Percentiles rank a stretch among this genome's conserved stretches.
Conservation (phyloP, 306 rosid species). For the Quercus engelmannii region DNA sequence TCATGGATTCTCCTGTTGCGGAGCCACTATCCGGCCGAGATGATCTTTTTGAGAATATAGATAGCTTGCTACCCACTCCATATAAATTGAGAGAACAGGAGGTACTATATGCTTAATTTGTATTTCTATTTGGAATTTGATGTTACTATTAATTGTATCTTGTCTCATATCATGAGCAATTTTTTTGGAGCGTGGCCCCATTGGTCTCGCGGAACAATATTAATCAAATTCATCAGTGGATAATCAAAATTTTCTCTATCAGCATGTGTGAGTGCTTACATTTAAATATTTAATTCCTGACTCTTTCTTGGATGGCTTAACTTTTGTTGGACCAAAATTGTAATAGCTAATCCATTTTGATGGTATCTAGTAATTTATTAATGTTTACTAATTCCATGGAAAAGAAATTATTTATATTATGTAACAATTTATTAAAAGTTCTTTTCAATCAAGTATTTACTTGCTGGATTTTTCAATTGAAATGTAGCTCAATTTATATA, state of each 20-base stretch:
- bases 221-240: not conserved
- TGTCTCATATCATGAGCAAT: not conserved
- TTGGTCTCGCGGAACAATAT: constrained; percentile 11
- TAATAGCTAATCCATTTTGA: too few species aligned
- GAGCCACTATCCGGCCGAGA: constrained; percentile 42
- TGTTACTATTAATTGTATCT: not conserved
- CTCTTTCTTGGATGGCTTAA: too few species aligned
- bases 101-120: constrained; percentile 44
- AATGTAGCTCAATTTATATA: too few species aligned
- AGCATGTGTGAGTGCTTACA: not conserved
- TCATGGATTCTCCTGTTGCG: constrained; percentile 65
- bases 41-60: constrained; percentile 60
- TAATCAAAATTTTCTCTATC: not conserved
- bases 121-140: not conserved
- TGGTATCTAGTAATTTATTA: too few species aligned
- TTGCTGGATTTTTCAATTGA: too few species aligned
- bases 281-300: not conserved
- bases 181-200: constrained; percentile 13
- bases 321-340: too few species aligned
- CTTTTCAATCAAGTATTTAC: too few species aligned
- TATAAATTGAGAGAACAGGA: constrained; percentile 45
- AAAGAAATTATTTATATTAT: too few species aligned
- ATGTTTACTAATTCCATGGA: too few species aligned
- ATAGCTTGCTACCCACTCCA: constrained; percentile 59
- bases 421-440: too few species aligned